These are phyloP conservation scores for Hanseniaspora lachancei DNA, from an alignment of 805 yeast species.

Conservation along the genomic window DNA sequence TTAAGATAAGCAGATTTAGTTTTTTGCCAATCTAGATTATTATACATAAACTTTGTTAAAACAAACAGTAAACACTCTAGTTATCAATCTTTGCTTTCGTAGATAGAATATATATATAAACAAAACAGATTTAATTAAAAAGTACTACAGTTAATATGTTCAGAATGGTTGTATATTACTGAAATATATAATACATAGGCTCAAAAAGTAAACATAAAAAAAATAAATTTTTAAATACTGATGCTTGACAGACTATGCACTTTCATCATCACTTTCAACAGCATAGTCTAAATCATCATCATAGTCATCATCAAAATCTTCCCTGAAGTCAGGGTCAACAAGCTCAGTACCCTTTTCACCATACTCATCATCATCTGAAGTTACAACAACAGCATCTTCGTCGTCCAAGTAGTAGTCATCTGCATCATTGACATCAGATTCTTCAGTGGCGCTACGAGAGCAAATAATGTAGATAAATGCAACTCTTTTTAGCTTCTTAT, in stretches of 20 bases:
- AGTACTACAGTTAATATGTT: too few species aligned
- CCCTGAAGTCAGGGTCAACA: conserved; percentile 28
- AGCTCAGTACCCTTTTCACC: conserved; percentile 23
- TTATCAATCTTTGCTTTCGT: too few species aligned
- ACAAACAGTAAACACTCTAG: too few species aligned
- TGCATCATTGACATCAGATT: conserved; percentile 17
- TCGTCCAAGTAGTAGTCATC: conserved; percentile 14
- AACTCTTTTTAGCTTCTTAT: conserved; percentile 82
- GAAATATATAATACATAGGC: too few species aligned
- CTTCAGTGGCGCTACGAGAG: conserved; percentile 31
- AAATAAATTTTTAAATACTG: too few species aligned
- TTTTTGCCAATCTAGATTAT: too few species aligned
- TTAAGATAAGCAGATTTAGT: too few species aligned
- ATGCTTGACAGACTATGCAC: neutral
- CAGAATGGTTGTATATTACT: too few species aligned
- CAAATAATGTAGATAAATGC: conserved; percentile 65
- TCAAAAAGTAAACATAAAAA: too few species aligned
- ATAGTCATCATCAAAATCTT: conserved; percentile 29
- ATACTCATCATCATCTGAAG: conserved; percentile 16
- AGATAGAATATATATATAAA: too few species aligned
- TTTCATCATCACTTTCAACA: conserved; percentile 22
- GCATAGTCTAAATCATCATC: conserved; percentile 29
- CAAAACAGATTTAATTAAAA: too few species aligned
- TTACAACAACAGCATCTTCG: conserved; percentile 26
- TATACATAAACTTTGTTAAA: too few species aligned